Evolutionary conservation across 805 yeast genomes (phyloP).

Genomic region (Candida tibetensis): DNA sequence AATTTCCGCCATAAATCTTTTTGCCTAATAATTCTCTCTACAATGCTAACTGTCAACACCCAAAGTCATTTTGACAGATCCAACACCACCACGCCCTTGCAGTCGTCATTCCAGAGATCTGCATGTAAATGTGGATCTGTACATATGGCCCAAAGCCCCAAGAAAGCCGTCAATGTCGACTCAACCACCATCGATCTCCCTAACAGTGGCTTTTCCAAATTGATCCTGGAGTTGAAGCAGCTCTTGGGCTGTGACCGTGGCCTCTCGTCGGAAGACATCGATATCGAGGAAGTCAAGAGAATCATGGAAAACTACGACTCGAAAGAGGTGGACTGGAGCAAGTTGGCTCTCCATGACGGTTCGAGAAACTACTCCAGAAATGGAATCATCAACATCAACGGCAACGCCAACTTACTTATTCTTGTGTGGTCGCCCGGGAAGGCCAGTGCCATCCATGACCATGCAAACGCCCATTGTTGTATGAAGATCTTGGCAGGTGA

Average conservation of each 20-base stretch:
- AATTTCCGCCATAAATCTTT: background rate
- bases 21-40: background rate
- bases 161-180: conserved; percentile 2
- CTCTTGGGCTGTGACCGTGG: conserved; percentile 32
- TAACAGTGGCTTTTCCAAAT: conserved; percentile 14
- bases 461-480: conserved; percentile 73
- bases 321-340: conserved; percentile 53
- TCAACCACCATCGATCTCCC: conserved; percentile 7
- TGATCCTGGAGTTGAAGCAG: conserved; percentile 26
- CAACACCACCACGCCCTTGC: conserved; percentile 1
- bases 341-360: conserved; percentile 54
- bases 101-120: background rate
- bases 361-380: conserved; percentile 56
- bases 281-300: conserved; percentile 44
- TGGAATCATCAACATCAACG: conserved; percentile 72
- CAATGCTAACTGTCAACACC: conserved; percentile 1
- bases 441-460: conserved; percentile 68
- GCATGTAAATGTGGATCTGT: background rate
- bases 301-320: conserved; percentile 50
- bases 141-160: background rate
- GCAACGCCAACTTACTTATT: conserved; percentile 63
- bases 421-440: conserved; percentile 71
- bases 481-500: conserved; percentile 66
- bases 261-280: conserved; percentile 47
- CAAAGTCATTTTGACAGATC: conserved; percentile 1